These are phyloP conservation scores for Verbascum thapsus DNA, from an alignment of 257 asterid species.

Conservation along the genomic window DNA sequence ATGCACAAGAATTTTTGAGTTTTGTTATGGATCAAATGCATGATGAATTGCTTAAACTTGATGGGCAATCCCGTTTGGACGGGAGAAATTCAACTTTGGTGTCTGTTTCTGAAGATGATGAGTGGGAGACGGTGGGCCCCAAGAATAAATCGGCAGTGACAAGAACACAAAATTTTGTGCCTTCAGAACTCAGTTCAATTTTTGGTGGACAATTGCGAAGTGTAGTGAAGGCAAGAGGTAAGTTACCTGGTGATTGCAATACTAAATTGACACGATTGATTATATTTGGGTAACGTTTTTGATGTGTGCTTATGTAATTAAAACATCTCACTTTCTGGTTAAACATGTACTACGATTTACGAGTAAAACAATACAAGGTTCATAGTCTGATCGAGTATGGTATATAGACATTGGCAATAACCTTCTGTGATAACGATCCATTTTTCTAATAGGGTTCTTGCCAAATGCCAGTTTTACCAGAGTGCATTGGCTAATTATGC, in stretches of 20 bases:
- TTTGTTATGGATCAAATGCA: conserved; percentile 91
- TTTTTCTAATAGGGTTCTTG: background rate
- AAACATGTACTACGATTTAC: too few relatives aligned
- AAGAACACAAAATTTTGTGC: conserved; percentile 73
- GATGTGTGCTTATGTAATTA: background rate
- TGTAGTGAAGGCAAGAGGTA: conserved; percentile 82
- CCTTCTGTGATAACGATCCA: too few relatives aligned
- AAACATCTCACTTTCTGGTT: background rate
- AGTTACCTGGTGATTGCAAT: conserved; percentile 17
- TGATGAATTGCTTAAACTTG: conserved; percentile 81
- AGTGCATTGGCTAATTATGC: background rate
- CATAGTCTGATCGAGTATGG: too few relatives aligned
- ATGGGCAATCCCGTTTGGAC: conserved; percentile 56
- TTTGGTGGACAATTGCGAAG: conserved; percentile 88
- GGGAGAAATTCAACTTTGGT: conserved; percentile 64
- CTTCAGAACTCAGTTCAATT: conserved; percentile 76
- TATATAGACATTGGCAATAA: too few relatives aligned
- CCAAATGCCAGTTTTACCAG: background rate
- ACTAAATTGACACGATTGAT: conserved; percentile 11
- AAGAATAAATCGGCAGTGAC: conserved; percentile 96
- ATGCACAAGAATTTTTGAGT: conserved; percentile 90
- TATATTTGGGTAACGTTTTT: background rate
- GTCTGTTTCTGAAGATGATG: conserved; percentile 83
- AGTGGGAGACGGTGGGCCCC: conserved; percentile 97
- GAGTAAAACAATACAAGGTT: too few relatives aligned